phyloP scores from a whole-genome alignment of 768 basidiomycete species.

The Amanita brunnescens region DNA sequence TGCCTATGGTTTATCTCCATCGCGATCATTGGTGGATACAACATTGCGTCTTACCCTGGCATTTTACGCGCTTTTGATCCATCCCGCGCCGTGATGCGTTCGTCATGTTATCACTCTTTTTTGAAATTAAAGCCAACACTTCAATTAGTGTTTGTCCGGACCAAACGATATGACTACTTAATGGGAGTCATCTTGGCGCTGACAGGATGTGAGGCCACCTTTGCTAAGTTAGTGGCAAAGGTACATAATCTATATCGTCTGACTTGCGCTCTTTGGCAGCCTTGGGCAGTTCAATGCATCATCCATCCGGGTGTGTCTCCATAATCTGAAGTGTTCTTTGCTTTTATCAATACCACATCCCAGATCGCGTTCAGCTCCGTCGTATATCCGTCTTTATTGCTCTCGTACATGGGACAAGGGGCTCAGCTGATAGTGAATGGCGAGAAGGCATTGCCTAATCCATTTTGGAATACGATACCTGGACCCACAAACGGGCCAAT shows the following conservation, averaged over 20 bases:
- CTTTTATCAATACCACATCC: background rate
- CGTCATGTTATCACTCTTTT: constrained; percentile 12
- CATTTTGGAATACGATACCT: constrained; percentile 62
- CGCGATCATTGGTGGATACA: constrained; percentile 45
- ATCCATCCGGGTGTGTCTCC: constrained; percentile 40
- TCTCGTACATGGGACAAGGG: constrained; percentile 69
- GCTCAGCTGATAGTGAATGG: constrained; percentile 48
- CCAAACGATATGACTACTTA: constrained; percentile 48
- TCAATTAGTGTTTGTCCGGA: constrained; percentile 53
- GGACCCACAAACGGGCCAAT: constrained; percentile 42
- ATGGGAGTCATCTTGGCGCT: constrained; percentile 55
- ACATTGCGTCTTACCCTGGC: constrained; percentile 43
- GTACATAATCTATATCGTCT: background rate
- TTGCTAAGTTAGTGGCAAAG: constrained; percentile 42
- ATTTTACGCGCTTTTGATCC: constrained; percentile 64
- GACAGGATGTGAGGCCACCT: constrained; percentile 62
- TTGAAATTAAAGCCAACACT: background rate
- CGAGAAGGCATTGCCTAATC: constrained; percentile 36
- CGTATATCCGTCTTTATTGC: constrained; percentile 50
- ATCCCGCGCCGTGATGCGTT: constrained; percentile 53
- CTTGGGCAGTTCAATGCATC: constrained; percentile 59
- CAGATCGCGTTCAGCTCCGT: constrained; percentile 43
- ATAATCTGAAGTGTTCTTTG: background rate
- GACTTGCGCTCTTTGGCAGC: constrained; percentile 19
- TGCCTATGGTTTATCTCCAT: constrained; percentile 49